Percentiles rank a stretch among this genome's conserved stretches.
Evolutionary conservation across 2,329 filamentous ascomycete genomes (phyloP).

Genomic region (Diplocarpon rosae): DNA sequence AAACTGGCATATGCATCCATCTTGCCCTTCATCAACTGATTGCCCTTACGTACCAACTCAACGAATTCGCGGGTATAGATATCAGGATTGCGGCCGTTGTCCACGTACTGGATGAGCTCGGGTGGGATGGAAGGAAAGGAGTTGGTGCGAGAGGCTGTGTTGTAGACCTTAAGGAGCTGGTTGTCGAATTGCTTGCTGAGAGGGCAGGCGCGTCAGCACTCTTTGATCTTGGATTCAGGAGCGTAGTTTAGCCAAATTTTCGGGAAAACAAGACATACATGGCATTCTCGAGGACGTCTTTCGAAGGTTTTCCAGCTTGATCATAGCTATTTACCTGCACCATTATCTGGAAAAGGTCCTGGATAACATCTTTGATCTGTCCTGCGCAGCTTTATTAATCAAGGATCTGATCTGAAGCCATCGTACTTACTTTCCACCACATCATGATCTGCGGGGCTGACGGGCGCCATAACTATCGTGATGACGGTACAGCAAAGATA

Average conservation of each 20-base stretch:
- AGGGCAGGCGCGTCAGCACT: constrained; percentile 19
- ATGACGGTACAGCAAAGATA: background rate
- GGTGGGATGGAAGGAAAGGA: constrained; percentile 44
- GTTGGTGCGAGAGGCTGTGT: constrained; percentile 29
- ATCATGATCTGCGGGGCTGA: constrained; percentile 27
- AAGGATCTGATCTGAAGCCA: background rate
- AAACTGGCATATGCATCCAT: constrained; percentile 48
- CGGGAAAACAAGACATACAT: constrained; percentile 30
- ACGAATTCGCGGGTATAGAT: constrained; percentile 67
- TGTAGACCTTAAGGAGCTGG: constrained; percentile 32
- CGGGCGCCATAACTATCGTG: constrained; percentile 27
- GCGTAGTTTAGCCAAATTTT: constrained; percentile 1
- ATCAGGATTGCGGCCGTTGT: constrained; percentile 61
- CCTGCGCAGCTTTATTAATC: constrained; percentile 29
- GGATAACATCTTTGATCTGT: constrained; percentile 50
- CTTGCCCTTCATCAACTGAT: constrained; percentile 58
- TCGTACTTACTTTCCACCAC: constrained; percentile 28
- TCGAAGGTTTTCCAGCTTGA: constrained; percentile 35
- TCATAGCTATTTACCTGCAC: constrained; percentile 53
- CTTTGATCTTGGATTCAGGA: no score
- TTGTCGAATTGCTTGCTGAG: constrained; percentile 32
- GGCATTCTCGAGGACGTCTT: constrained; percentile 44
- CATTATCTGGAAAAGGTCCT: constrained; percentile 53
- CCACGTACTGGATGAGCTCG: constrained; percentile 57
- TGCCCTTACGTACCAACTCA: constrained; percentile 53